Evolutionary conservation across 768 basidiomycete species (phyloP).

Genomic region (Lentinula sp.): DNA sequence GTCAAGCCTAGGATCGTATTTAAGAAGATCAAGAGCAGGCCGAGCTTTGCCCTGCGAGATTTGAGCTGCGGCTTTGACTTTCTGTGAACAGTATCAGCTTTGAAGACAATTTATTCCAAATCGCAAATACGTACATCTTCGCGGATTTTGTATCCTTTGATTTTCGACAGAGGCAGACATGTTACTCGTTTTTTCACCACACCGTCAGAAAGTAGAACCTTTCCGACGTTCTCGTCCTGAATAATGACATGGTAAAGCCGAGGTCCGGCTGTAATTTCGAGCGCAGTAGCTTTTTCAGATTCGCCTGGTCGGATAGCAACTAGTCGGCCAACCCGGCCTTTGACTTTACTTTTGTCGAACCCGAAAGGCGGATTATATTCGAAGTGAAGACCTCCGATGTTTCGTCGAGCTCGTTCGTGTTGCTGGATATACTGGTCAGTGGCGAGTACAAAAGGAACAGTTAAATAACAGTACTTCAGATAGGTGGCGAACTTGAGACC

Average conservation of each 20-base stretch:
- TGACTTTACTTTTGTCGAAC: conserved; percentile 84
- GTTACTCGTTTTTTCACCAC: conserved; percentile 83
- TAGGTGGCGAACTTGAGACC: conserved; percentile 45
- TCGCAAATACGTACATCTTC: conserved; percentile 31
- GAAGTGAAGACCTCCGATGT: conserved; percentile 73
- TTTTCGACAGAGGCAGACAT: conserved; percentile 91
- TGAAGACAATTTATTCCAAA: background rate
- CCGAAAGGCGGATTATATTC: conserved; percentile 73
- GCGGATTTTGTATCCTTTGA: conserved; percentile 50
- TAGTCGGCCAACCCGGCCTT: conserved; percentile 89
- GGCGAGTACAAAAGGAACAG: background rate
- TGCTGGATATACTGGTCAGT: conserved; percentile 34
- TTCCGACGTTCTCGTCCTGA: conserved; percentile 84
- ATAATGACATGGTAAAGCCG: conserved; percentile 93
- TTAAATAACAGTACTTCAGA: conserved; percentile 47
- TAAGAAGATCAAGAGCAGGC: conserved; percentile 84
- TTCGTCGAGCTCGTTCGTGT: conserved; percentile 60
- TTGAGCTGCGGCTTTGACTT: conserved; percentile 64
- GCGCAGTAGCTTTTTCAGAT: conserved; percentile 77
- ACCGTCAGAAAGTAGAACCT: conserved; percentile 70
- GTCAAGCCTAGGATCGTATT: conserved; percentile 73
- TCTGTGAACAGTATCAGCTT: conserved; percentile 35
- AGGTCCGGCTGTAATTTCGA: conserved; percentile 88
- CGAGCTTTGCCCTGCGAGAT: conserved; percentile 78
- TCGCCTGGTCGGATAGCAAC: conserved; percentile 66